phyloP scores from a whole-genome alignment of 495 filamentous ascomycete species.

The Aspergillus steynii region DNA sequence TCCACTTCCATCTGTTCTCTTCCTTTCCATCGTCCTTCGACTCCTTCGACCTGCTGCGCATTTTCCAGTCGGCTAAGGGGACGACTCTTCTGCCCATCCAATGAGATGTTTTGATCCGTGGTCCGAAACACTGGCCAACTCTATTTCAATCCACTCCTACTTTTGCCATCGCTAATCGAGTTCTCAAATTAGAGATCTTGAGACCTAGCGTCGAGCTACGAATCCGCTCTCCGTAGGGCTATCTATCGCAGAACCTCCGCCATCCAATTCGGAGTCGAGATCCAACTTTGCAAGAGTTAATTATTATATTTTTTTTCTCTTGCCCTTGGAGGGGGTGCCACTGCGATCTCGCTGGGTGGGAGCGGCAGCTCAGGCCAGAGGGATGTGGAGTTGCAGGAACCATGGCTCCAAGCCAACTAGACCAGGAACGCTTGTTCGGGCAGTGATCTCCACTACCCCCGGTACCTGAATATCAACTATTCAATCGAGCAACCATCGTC shows the following conservation, averaged over 20 bases:
- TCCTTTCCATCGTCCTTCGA: not conserved
- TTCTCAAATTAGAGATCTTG: not conserved
- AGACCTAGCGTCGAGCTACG: not conserved
- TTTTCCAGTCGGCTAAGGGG: not conserved
- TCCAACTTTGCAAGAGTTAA: not conserved
- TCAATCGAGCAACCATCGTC: not conserved
- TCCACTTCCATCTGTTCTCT: not conserved
- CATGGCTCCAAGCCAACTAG: slow-evolving; percentile 11
- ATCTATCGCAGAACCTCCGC: not conserved
- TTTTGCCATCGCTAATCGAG: not conserved
- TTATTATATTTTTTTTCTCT: not conserved
- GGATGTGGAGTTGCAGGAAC: slow-evolving; percentile 17
- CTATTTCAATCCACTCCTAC: not conserved
- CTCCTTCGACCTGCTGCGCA: not conserved
- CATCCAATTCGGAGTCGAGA: not conserved
- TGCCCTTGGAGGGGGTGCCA: not conserved
- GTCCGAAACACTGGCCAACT: slow-evolving; percentile 10
- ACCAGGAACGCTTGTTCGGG: slow-evolving; percentile 24
- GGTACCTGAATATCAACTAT: not conserved
- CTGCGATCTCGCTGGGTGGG: slow-evolving; percentile 7
- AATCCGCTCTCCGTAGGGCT: not conserved
- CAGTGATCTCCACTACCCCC: slow-evolving; percentile 16
- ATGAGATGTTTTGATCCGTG: not conserved
- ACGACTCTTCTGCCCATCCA: not conserved
- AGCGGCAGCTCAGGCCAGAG: slow-evolving; percentile 15